Conservation (phyloP, 225 moss, liverwort and hornwort species). For the Marchantia paleacea region DNA sequence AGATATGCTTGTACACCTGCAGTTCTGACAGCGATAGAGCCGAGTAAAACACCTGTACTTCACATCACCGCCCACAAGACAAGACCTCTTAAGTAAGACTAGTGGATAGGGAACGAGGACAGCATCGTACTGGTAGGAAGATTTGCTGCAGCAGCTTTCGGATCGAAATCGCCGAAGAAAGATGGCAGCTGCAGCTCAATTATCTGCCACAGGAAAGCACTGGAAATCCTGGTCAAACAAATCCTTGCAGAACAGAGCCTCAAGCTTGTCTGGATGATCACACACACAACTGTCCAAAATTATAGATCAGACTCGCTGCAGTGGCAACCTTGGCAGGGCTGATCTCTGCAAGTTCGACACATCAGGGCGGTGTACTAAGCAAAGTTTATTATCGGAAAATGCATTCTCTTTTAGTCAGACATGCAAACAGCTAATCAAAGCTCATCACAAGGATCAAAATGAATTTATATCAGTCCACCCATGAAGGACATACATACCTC, state of each 20-base stretch:
- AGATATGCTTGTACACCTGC: conserved; percentile 95
- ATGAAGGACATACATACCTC: conserved; percentile 49
- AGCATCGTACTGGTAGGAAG: conserved; percentile 70
- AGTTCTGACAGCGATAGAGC: neutral
- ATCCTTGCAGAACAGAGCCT: no score
- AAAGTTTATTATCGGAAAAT: no score
- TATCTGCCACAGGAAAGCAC: conserved; percentile 47
- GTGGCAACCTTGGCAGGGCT: no score
- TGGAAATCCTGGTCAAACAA: neutral
- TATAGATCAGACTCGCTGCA: no score
- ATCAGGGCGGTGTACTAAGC: no score
- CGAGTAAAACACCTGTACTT: neutral
- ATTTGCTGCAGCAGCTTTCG: conserved; percentile 79
- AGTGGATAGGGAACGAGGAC: neutral
- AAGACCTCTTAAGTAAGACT: neutral
- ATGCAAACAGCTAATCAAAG: no score
- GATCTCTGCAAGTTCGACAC: no score
- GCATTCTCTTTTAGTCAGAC: no score
- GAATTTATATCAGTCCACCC: neutral
- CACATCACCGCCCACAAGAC: neutral
- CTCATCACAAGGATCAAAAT: no score
- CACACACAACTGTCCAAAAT: no score
- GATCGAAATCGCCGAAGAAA: conserved; percentile 92
- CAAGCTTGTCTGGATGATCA: no score
- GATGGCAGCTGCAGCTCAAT: conserved; percentile 92